These are phyloP conservation scores for Neurospora tetraspora DNA, from an alignment of 495 filamentous ascomycete species.

Conservation along the genomic window DNA sequence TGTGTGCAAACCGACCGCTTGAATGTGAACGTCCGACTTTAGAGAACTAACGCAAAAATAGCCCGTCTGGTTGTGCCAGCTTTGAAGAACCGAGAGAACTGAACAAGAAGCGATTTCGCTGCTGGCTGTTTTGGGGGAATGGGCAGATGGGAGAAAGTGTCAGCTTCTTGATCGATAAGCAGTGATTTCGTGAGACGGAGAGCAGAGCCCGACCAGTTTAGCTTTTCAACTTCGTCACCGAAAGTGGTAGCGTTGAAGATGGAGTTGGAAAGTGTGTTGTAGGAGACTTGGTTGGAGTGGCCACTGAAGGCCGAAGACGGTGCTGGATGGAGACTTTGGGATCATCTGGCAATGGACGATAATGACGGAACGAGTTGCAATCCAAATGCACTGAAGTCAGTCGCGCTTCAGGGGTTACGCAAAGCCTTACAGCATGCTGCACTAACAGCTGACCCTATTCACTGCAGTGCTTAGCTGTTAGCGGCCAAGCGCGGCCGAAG, in stretches of 20 bases:
- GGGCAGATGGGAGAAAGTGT: background rate
- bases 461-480: background rate
- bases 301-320: background rate
- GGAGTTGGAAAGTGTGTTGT: background rate
- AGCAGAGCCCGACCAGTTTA: constrained; percentile 18
- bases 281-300: background rate
- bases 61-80: background rate
- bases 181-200: constrained; percentile 1
- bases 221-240: background rate
- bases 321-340: background rate
- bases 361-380: background rate
- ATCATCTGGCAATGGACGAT: background rate
- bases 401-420: background rate
- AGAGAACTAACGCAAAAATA: background rate
- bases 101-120: background rate
- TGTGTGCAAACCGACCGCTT: constrained; percentile 14
- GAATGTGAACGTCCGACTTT: background rate
- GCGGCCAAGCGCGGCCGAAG: background rate
- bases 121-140: background rate
- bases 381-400: background rate
- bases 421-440: background rate
- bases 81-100: background rate
- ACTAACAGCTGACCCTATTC: background rate
- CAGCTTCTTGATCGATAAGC: background rate
- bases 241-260: background rate